A percentile compares a stretch with the other conserved stretches of the same genome.
These are phyloP conservation scores for Leccinellum albellum DNA, from an alignment of 768 basidiomycete species.

Conservation along the genomic window DNA sequence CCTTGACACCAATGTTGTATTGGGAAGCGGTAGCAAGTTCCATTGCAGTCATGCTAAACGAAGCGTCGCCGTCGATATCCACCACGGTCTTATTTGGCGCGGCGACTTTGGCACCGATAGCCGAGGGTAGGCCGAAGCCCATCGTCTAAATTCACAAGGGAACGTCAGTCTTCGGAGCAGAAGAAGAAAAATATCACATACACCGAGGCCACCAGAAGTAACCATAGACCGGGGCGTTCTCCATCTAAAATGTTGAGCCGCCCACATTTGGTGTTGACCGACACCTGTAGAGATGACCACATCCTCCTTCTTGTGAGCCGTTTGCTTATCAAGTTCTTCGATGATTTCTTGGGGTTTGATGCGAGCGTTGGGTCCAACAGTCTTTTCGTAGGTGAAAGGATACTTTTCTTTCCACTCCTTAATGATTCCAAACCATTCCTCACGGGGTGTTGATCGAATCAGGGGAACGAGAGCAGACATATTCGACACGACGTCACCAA, in stretches of 20 bases:
- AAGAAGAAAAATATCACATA: constrained; percentile 38
- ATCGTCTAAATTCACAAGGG: constrained; percentile 66
- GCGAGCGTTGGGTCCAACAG: constrained; percentile 48
- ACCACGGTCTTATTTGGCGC: constrained; percentile 90
- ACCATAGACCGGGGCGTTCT: constrained; percentile 82
- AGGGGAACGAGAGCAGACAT: constrained; percentile 78
- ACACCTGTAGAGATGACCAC: constrained; percentile 91
- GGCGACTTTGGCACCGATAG: constrained; percentile 96
- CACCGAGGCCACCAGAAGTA: constrained; percentile 92
- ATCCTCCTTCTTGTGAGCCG: constrained; percentile 77
- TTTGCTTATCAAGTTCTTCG: constrained; percentile 83
- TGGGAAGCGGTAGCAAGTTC: constrained; percentile 93
- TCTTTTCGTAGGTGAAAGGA: constrained; percentile 84
- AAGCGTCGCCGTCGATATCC: constrained; percentile 97
- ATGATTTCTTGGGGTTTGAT: constrained; percentile 98
- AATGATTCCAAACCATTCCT: constrained; percentile 82
- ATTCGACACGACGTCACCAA: constrained; percentile 89
- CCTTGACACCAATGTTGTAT: constrained; percentile 91
- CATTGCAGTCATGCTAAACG: constrained; percentile 99
- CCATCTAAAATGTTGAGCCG: constrained; percentile 93
- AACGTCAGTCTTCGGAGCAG: neutral
- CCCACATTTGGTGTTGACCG: constrained; percentile 99
- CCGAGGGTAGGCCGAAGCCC: constrained; percentile 94
- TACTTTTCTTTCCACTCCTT: constrained; percentile 79
- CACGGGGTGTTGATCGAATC: constrained; percentile 60